phyloP scores from a whole-genome alignment of 805 yeast species.

The Candida tallmaniae region DNA sequence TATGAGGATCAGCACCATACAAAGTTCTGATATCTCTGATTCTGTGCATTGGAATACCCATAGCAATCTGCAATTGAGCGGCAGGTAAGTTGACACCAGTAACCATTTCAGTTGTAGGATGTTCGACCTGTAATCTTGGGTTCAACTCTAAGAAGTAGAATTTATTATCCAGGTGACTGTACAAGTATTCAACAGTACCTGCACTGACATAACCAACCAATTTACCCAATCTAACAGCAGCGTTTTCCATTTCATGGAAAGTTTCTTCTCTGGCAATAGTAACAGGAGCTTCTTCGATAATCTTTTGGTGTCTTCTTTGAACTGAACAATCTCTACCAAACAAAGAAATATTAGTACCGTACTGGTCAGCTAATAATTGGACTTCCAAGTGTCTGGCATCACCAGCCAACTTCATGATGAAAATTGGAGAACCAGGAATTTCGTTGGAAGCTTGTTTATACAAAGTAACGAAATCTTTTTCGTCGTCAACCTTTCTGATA shows the following conservation, averaged over 20 bases:
- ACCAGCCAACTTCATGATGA: slow-evolving; percentile 96
- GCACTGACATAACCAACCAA: slow-evolving; percentile 98
- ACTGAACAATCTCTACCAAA: slow-evolving; percentile 99
- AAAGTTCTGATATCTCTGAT: slow-evolving; percentile 87
- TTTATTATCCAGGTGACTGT: slow-evolving; percentile 89
- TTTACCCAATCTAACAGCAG: slow-evolving; percentile 95
- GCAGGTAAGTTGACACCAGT: slow-evolving; percentile 98
- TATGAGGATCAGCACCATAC: slow-evolving; percentile 95
- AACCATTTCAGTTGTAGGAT: slow-evolving; percentile 99
- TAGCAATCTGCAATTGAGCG: slow-evolving; percentile 97
- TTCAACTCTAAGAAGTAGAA: slow-evolving; percentile 95
- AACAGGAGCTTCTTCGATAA: slow-evolving; percentile 99
- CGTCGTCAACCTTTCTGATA: slow-evolving; percentile 90
- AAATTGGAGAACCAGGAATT: slow-evolving; percentile 98
- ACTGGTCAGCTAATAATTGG: slow-evolving; percentile 95
- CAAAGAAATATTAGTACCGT: slow-evolving; percentile 93
- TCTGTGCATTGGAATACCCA: slow-evolving; percentile 98
- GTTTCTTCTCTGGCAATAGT: slow-evolving; percentile 87
- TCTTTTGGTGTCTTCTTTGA: slow-evolving; percentile 98
- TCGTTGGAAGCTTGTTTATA: slow-evolving; percentile 95
- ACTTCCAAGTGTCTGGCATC: slow-evolving; percentile 98
- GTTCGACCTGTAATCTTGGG: slow-evolving; percentile 99
- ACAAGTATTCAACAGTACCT: slow-evolving; percentile 97
- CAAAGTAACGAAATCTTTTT: slow-evolving; percentile 67
- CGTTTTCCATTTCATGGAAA: slow-evolving; percentile 88